phyloP scores from a whole-genome alignment of 352 stramenopile genomes.

The Globisporangium irregulare region DNA sequence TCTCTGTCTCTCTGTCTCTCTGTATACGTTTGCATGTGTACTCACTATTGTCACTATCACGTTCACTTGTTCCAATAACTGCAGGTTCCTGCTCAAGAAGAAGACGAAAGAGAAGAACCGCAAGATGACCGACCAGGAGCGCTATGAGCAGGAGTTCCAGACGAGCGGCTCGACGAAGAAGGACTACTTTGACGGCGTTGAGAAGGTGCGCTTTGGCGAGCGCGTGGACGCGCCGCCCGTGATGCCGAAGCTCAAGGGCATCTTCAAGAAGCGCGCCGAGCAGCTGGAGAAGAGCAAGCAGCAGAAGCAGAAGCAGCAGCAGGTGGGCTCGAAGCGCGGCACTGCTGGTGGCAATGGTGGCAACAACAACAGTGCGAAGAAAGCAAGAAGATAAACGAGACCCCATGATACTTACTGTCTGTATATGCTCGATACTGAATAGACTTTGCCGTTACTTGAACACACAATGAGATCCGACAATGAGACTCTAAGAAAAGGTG shows the following conservation, averaged over 20 bases:
- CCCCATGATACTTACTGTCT: background rate
- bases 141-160: constrained; percentile 77
- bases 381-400: background rate
- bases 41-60: background rate
- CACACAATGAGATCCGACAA: background rate
- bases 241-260: constrained; percentile 76
- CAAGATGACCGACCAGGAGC: constrained; percentile 82
- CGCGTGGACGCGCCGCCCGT: constrained; percentile 79
- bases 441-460: background rate
- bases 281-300: constrained; percentile 34
- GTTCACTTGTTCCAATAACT: background rate
- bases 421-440: background rate
- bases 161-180: constrained; percentile 59
- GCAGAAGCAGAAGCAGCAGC: background rate
- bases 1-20: background rate
- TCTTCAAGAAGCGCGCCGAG: constrained; percentile 77
- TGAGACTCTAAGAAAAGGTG: background rate
- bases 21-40: background rate
- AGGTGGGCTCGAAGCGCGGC: background rate
- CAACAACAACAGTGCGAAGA: background rate
- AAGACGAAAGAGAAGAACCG: constrained; percentile 68
- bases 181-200: constrained; percentile 65
- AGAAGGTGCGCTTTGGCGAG: constrained; percentile 70
- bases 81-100: constrained; percentile 66
- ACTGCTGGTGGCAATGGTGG: background rate